phyloP scores from a whole-genome alignment of 805 yeast genomes.

The Hanseniaspora valbyensis region DNA sequence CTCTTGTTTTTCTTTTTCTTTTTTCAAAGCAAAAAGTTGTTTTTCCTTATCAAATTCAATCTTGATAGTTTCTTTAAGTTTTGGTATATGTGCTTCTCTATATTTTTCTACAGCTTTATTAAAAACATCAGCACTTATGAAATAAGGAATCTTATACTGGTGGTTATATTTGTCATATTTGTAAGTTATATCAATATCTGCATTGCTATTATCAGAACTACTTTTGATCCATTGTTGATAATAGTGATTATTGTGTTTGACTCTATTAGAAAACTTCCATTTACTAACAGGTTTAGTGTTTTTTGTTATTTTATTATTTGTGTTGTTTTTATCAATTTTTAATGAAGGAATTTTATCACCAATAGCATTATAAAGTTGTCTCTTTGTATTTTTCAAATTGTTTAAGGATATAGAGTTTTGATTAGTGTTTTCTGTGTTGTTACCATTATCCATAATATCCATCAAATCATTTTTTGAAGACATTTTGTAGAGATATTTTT shows the following conservation, averaged over 20 bases:
- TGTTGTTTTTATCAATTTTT: conserved; percentile 38
- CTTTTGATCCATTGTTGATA: conserved; percentile 61
- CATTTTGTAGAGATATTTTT: not conserved
- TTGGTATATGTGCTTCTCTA: conserved; percentile 16
- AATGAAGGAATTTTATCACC: conserved; percentile 90
- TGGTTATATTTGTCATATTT: conserved; percentile 67
- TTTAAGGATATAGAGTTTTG: not conserved
- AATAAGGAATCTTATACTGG: conserved; percentile 54
- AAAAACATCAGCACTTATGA: conserved; percentile 44
- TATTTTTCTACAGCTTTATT: conserved; percentile 30
- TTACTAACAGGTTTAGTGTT: conserved; percentile 47
- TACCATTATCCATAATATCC: conserved; percentile 56
- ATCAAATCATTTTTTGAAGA: conserved; percentile 51
- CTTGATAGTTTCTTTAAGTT: conserved; percentile 18
- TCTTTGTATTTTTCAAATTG: conserved; percentile 52
- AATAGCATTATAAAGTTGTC: conserved; percentile 76
- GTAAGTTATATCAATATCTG: conserved; percentile 38
- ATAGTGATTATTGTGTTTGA: not conserved
- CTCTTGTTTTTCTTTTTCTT: conserved; percentile 18
- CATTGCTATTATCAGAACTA: conserved; percentile 45
- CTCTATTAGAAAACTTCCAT: not conserved
- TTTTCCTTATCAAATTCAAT: not conserved
- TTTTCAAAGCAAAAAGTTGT: not conserved
- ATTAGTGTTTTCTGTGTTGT: not conserved
- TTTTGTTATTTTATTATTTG: conserved; percentile 55